A percentile compares a stretch with the other conserved stretches of the same genome.
Conservation (phyloP, 1,284 basidiomycete genomes). For the Irpex rosettiformis region DNA sequence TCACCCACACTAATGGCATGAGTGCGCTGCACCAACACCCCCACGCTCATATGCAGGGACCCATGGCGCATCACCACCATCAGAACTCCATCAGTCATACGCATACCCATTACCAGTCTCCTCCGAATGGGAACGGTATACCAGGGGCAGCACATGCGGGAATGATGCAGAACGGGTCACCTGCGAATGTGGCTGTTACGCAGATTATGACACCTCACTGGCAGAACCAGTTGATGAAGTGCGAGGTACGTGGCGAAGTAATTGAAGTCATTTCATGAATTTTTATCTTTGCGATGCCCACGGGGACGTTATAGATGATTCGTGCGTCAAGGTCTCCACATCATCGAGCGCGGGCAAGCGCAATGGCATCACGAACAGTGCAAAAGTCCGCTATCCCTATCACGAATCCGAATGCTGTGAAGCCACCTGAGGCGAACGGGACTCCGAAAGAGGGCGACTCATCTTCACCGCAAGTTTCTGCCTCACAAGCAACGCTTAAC, state of each 20-base stretch:
- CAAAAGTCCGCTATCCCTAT: slow-evolving; percentile 80
- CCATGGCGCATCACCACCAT: slow-evolving; percentile 63
- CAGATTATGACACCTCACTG: slow-evolving; percentile 72
- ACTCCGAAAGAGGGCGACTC: slow-evolving; percentile 26
- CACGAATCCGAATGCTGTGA: slow-evolving; percentile 73
- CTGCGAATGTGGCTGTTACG: slow-evolving; percentile 45
- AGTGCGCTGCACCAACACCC: slow-evolving; percentile 56
- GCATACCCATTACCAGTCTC: slow-evolving; percentile 60
- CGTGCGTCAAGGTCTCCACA: slow-evolving; percentile 75
- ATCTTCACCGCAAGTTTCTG: slow-evolving; percentile 23
- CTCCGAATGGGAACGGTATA: slow-evolving; percentile 53
- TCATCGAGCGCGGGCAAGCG: slow-evolving; percentile 75
- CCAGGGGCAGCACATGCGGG: slow-evolving; percentile 43
- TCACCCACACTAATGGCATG: slow-evolving; percentile 60
- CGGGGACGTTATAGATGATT: slow-evolving; percentile 52
- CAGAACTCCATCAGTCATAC: slow-evolving; percentile 67
- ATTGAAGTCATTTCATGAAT: slow-evolving; percentile 6
- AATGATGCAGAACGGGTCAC: slow-evolving; percentile 58
- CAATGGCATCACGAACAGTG: slow-evolving; percentile 74
- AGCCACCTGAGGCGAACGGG: slow-evolving; percentile 39
- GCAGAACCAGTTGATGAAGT: slow-evolving; percentile 80
- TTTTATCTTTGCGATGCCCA: slow-evolving; percentile 6
- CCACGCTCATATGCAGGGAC: slow-evolving; percentile 39
- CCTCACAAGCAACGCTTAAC: slow-evolving; percentile 33
- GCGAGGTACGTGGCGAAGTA: slow-evolving; percentile 51